These are phyloP conservation scores for Trichoderma harzianum DNA, from an alignment of 2,329 filamentous ascomycete species.

Conservation along the genomic window DNA sequence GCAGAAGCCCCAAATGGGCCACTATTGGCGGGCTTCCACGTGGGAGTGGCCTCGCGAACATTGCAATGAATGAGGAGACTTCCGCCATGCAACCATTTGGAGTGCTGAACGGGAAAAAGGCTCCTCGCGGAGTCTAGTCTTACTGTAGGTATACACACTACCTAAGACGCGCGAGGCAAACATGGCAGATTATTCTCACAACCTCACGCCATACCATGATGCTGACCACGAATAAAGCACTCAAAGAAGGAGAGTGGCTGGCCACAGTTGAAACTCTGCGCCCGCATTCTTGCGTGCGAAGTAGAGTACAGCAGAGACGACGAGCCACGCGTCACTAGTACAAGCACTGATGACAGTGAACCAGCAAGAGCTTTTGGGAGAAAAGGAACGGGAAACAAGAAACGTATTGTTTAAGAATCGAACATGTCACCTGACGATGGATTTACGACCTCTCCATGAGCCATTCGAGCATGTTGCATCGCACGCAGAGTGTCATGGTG, in stretches of 20 bases:
- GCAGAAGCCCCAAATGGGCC: not conserved
- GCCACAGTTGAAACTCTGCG: not conserved
- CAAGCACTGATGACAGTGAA: not conserved
- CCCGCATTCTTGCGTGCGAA: not conserved
- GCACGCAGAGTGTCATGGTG: not conserved
- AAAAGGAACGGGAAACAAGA: not conserved
- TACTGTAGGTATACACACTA: not conserved
- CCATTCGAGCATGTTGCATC: not conserved
- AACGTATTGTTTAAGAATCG: not conserved
- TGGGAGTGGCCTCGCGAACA: conserved; percentile 10
- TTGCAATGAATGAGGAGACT: not conserved
- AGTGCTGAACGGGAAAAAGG: conserved; percentile 13
- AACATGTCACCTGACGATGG: not conserved
- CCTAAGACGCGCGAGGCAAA: not conserved
- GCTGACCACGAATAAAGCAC: not conserved
- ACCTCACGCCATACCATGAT: not conserved
- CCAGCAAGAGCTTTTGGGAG: not conserved
- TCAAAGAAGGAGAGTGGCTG: not conserved
- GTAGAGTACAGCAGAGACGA: not conserved
- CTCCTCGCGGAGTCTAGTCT: not conserved
- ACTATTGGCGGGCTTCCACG: conserved; percentile 16
- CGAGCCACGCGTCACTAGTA: not conserved
- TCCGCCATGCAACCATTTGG: not conserved
- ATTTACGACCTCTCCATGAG: not conserved
- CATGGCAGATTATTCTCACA: not conserved